These are phyloP conservation scores for Teratosphaeria destructans DNA, from an alignment of 2,329 filamentous ascomycete species.

Conservation along the genomic window DNA sequence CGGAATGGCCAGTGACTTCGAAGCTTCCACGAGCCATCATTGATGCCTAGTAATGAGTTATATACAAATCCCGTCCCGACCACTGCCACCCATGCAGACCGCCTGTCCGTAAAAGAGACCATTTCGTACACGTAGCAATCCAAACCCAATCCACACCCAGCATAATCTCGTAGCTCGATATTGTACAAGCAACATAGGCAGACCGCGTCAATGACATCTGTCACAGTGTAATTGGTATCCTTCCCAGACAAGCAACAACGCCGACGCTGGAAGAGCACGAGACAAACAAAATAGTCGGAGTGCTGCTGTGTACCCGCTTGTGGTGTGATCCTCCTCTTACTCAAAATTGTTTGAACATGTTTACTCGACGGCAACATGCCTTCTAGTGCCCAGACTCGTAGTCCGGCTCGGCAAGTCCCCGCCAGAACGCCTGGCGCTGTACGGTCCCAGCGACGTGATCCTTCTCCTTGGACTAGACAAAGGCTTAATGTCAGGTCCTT, in stretches of 20 bases:
- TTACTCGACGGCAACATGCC: conserved; percentile 4
- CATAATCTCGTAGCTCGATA: neutral
- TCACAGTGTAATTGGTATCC: neutral
- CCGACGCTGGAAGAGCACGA: neutral
- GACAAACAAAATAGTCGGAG: neutral
- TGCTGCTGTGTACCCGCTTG: neutral
- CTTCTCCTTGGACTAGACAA: conserved; percentile 4
- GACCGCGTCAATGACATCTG: neutral
- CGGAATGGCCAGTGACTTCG: neutral
- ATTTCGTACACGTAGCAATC: neutral
- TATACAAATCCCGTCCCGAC: neutral
- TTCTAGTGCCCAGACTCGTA: conserved; percentile 3
- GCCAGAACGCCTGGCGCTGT: conserved; percentile 1
- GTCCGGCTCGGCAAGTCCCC: conserved; percentile 1
- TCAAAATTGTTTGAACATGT: neutral
- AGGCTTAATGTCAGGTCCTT: conserved; percentile 1
- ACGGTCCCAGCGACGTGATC: conserved; percentile 4
- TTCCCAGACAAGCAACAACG: neutral
- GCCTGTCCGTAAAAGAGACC: neutral
- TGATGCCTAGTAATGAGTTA: neutral
- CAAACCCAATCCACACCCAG: neutral
- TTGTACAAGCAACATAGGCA: neutral
- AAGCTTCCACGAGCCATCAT: neutral
- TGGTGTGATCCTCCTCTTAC: neutral
- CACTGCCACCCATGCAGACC: neutral